These are phyloP conservation scores for Rosa rugosa DNA, from an alignment of 306 rosid genomes.

Conservation along the genomic window DNA sequence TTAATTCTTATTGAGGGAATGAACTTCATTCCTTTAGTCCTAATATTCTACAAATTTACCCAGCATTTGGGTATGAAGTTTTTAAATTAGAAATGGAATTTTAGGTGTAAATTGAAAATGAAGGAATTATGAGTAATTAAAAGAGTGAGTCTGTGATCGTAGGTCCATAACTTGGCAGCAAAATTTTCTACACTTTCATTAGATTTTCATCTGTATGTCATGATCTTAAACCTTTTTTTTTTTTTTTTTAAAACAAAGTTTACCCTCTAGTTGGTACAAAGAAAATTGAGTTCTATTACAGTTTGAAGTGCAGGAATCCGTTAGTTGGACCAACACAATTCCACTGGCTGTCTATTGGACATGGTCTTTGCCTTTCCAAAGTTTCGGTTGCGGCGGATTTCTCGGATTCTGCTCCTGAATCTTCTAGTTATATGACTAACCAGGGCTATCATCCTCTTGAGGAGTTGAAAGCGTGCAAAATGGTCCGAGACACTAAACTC, in stretches of 20 bases:
- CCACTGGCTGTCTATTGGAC: conserved; percentile 64
- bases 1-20: background rate
- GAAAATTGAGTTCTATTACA: background rate
- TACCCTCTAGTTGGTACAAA: background rate
- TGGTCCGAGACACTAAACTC: conserved; percentile 60
- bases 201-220: background rate
- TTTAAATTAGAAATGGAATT: background rate
- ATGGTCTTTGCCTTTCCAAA: conserved; percentile 67
- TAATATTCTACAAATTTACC: background rate
- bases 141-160: background rate
- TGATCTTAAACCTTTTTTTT: background rate
- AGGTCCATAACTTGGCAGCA: background rate
- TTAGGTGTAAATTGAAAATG: background rate
- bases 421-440: conserved; percentile 53
- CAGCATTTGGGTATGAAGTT: background rate
- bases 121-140: background rate
- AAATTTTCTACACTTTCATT: background rate
- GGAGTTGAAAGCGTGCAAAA: conserved; percentile 59
- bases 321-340: conserved; percentile 51
- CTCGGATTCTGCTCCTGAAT: conserved; percentile 86
- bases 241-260: background rate
- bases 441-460: conserved; percentile 89
- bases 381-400: conserved; percentile 88
- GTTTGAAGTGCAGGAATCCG: conserved; percentile 60
- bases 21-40: background rate